A percentile compares a stretch with the other conserved stretches of the same genome.
These are phyloP conservation scores for Hypoxylon fragiforme DNA, from an alignment of 495 filamentous ascomycete species.

Conservation along the genomic window DNA sequence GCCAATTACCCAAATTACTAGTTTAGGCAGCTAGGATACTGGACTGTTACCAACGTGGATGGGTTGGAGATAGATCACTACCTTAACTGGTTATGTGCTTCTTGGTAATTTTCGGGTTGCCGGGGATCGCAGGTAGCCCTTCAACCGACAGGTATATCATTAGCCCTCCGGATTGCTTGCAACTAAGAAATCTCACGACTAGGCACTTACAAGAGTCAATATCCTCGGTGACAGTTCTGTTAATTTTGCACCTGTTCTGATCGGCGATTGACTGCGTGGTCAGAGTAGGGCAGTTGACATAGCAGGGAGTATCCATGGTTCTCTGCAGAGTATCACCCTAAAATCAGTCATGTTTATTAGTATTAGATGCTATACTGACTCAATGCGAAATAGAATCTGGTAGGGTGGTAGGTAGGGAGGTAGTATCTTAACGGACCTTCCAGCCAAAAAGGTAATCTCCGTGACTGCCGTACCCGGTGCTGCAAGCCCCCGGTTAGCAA, in stretches of 20 bases:
- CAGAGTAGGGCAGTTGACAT: conserved; percentile 38
- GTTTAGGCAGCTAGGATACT: no score
- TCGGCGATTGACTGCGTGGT: conserved; percentile 37
- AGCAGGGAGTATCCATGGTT: conserved; percentile 38
- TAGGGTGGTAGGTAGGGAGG: no score
- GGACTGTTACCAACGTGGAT: no score
- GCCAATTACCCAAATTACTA: no score
- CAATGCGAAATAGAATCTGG: no score
- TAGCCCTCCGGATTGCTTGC: no score
- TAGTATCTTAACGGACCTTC: no score
- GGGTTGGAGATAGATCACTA: no score
- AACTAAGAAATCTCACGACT: background rate
- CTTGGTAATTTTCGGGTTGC: conserved; percentile 18
- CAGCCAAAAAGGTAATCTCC: conserved; percentile 42
- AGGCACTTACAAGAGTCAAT: conserved; percentile 38
- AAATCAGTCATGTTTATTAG: no score
- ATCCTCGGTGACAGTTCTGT: conserved; percentile 31
- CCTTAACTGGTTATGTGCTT: background rate
- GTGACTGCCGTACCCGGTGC: conserved; percentile 36
- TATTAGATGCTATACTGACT: no score
- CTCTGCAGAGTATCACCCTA: conserved; percentile 37
- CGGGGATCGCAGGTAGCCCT: conserved; percentile 28
- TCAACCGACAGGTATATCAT: no score
- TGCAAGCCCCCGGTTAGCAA: conserved; percentile 2
- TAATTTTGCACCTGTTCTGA: conserved; percentile 37